Base-by-base conservation (phyloP, 768 basidiomycete genomes). In the Pholiota microspora region DNA sequence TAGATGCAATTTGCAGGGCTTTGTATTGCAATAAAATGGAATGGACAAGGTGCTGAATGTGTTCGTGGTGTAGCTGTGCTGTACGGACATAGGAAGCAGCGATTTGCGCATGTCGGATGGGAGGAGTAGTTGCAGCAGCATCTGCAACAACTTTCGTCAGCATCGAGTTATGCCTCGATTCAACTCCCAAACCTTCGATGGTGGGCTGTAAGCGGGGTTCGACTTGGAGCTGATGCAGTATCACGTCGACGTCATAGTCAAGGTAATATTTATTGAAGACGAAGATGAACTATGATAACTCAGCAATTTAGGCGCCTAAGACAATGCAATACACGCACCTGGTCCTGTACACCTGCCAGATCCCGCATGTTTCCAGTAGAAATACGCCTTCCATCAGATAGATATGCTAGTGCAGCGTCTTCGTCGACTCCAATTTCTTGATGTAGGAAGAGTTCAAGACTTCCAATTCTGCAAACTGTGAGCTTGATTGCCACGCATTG, bases 261-360 rank as follows among this genome's bases (percentile, higher is more conserved):
- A 94, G 78, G 62, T 88, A 89, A 62, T 81, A 75, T 63, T 90
- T 91, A 71, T 92, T 93, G 71, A 89, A 94, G 4, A 93, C 88
- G 62, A 82, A 93, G 56, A 94, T 86, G 6, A 83, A 77, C 91
- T 74, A 50, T 52, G 44, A 29, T 27, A 21, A 23, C 7, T 54
- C n/a, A 52, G 49, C 50, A 15, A 28, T 12, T 45, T 24, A 52
- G 28, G 40, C 13, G 38, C 32, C 15, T 29, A 36, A 25, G 24
- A 12, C 31, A 25, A 49, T 46, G 12, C 44, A 46, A 36, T 2
- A 18, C 31, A 67, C 77, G 48, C 47, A 89, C 90, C 78, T 92
- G 89, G 69, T 89, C 88, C 62, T 85, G 82, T 18, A 81, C 74
- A 46, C 86, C 86, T 31, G 83, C 88, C 34, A 94, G 71, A 61